These are phyloP conservation scores for Pholiota adiposa DNA, from an alignment of 1,284 basidiomycete genomes.

Conservation along the genomic window DNA sequence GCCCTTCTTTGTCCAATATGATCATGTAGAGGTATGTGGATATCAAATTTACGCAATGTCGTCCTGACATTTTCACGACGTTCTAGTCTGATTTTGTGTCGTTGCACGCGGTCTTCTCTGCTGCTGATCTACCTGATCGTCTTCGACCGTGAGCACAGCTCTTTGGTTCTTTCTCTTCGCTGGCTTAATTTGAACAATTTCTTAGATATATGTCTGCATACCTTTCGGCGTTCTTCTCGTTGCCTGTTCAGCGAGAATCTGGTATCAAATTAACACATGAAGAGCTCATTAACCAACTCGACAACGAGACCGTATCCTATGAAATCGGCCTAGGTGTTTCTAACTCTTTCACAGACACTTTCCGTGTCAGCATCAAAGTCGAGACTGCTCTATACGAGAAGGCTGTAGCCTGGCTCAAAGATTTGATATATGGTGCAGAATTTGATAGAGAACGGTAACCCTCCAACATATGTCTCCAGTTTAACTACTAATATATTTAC, in stretches of 20 bases:
- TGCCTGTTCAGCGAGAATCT: slow-evolving; percentile 76
- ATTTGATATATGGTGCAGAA: slow-evolving; percentile 83
- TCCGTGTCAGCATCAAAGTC: slow-evolving; percentile 85
- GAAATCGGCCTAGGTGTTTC: slow-evolving; percentile 76
- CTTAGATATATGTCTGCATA: slow-evolving; percentile 83
- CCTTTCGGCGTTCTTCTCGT: slow-evolving; percentile 86
- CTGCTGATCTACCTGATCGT: slow-evolving; percentile 69
- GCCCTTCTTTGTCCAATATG: slow-evolving; percentile 93
- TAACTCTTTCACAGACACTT: slow-evolving; percentile 74
- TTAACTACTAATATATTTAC: neutral
- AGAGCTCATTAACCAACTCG: slow-evolving; percentile 89
- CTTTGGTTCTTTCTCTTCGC: slow-evolving; percentile 11
- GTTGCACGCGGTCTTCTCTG: slow-evolving; percentile 80
- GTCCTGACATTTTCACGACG: slow-evolving; percentile 12
- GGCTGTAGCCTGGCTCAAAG: slow-evolving; percentile 87
- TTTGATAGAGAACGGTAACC: slow-evolving; percentile 85
- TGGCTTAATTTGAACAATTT: neutral
- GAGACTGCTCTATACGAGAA: slow-evolving; percentile 82
- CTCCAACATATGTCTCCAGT: neutral
- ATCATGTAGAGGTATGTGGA: slow-evolving; percentile 74
- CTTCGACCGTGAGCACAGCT: slow-evolving; percentile 71
- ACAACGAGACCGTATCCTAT: slow-evolving; percentile 92
- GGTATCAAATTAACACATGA: slow-evolving; percentile 84
- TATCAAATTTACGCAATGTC: neutral
- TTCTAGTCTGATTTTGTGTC: slow-evolving; percentile 89